Percentiles rank a stretch among this genome's conserved stretches.
These are phyloP conservation scores for Gomphus sp. DNA, from an alignment of 1,284 basidiomycete species.

Conservation along the genomic window DNA sequence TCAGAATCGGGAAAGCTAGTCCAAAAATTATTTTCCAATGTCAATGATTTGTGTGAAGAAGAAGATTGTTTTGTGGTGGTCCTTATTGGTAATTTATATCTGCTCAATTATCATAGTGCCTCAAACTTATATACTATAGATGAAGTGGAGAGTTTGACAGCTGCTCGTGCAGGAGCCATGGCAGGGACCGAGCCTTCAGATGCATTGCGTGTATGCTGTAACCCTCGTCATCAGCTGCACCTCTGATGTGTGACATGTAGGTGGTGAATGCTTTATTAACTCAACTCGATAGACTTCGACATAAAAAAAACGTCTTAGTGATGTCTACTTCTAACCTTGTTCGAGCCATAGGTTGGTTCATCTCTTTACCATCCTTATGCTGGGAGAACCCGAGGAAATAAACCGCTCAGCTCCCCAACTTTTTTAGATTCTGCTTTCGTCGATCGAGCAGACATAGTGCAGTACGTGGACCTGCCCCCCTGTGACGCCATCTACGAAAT, in stretches of 20 bases:
- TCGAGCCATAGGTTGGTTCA: slow-evolving; percentile 79
- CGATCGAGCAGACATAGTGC: slow-evolving; percentile 94
- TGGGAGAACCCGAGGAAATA: background rate
- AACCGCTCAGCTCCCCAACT: too few relatives aligned
- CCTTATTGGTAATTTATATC: slow-evolving; percentile 67
- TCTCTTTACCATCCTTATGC: background rate
- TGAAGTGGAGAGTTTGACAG: slow-evolving; percentile 94
- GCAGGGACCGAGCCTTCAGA: slow-evolving; percentile 93
- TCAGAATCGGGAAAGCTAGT: slow-evolving; percentile 98
- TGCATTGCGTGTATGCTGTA: slow-evolving; percentile 72
- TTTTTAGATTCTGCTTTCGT: slow-evolving; percentile 84
- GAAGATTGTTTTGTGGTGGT: slow-evolving; percentile 89
- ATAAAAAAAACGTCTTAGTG: slow-evolving; percentile 87
- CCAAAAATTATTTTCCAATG: slow-evolving; percentile 83
- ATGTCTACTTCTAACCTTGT: slow-evolving; percentile 96
- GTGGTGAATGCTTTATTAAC: slow-evolving; percentile 97
- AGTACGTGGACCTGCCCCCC: slow-evolving; percentile 88
- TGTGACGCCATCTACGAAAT: slow-evolving; percentile 92
- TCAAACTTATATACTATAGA: slow-evolving; percentile 37
- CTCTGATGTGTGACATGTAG: slow-evolving; percentile 29
- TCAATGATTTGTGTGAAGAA: slow-evolving; percentile 85
- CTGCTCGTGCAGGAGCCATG: slow-evolving; percentile 89
- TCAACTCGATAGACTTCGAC: slow-evolving; percentile 92
- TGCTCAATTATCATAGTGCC: background rate
- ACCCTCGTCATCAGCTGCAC: background rate